A percentile compares a stretch with the other conserved stretches of the same genome.
phyloP scores from a whole-genome alignment of 192 early-diverging fungal genomes.

The Allomyces macrogynus region DNA sequence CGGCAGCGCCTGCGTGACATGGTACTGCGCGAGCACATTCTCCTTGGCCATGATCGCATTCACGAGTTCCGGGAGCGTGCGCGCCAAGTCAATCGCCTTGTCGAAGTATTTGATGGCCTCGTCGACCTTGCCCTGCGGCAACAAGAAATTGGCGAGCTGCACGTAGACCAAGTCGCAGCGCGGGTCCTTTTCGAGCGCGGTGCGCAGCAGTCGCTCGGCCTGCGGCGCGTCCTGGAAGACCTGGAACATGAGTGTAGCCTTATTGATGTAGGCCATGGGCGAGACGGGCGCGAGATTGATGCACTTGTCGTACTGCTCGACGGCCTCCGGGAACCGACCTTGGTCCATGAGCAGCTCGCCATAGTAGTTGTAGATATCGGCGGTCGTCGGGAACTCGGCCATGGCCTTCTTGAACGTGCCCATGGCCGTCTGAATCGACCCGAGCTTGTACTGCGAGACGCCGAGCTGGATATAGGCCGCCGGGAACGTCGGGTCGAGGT shows the following conservation, averaged over 20 bases:
- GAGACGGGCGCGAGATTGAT: conserved; percentile 54
- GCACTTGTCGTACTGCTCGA: conserved; percentile 72
- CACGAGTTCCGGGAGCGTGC: conserved; percentile 76
- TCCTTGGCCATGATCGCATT: conserved; percentile 32
- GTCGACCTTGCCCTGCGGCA: conserved; percentile 53
- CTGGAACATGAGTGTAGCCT: conserved; percentile 65
- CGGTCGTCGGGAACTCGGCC: conserved; percentile 49
- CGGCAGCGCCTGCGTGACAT: not conserved
- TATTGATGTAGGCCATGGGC: conserved; percentile 97
- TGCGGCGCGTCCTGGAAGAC: conserved; percentile 41
- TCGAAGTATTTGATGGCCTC: conserved; percentile 69
- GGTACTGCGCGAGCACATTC: not conserved
- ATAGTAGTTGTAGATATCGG: conserved; percentile 93
- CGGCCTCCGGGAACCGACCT: conserved; percentile 57
- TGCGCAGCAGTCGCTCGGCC: conserved; percentile 53
- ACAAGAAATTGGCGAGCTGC: conserved; percentile 42
- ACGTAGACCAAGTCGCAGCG: conserved; percentile 85
- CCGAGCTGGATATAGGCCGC: conserved; percentile 88
- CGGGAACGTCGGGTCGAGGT: conserved; percentile 60
- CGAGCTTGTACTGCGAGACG: conserved; percentile 79
- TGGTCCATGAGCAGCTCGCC: conserved; percentile 85
- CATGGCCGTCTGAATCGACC: conserved; percentile 50
- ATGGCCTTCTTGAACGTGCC: conserved; percentile 59
- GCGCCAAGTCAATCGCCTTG: conserved; percentile 54
- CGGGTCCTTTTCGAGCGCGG: conserved; percentile 78